These are phyloP conservation scores for carrot (Daucus carota) DNA, from an alignment of 129 eudicot genomes.

Conservation along the genomic window DH1_v3.0 NC_030387.2:35809501-35810000, in stretches of 20 bases:
- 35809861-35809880: not conserved
- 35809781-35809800: not conserved
- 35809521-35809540: conserved; percentile 99
- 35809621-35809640: not conserved
- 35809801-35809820: not conserved
- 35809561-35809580: not conserved
- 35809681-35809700: not conserved
- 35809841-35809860: not conserved
- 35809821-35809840: not conserved
- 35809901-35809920: no score
- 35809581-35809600: not conserved
- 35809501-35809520: conserved; percentile 97
- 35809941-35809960: no score
- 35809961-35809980: no score
- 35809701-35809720: not conserved
- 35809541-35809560: conserved; percentile 58
- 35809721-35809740: not conserved
- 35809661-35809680: not conserved
- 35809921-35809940: no score
- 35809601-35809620: no score
- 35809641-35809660: not conserved
- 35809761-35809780: not conserved
- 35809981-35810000: no score
- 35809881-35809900: not conserved
- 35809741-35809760: not conserved